phyloP scores from a whole-genome alignment of 495 filamentous ascomycete species.

The Talaromyces liani region DNA sequence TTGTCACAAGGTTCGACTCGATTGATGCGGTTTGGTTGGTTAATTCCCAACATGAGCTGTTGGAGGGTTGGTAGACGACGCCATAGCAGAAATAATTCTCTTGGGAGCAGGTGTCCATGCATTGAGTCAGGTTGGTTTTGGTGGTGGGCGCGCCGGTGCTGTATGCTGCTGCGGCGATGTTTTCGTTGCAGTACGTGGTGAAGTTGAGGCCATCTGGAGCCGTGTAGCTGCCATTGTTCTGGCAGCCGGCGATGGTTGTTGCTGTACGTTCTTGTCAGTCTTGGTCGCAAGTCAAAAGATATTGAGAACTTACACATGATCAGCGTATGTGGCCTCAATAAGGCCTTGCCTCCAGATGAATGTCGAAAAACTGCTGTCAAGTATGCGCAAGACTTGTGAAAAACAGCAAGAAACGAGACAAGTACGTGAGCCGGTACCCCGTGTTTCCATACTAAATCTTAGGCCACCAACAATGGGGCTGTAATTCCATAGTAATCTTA shows the following conservation, averaged over 20 bases:
- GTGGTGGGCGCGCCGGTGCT: not conserved
- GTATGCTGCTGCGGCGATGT: not conserved
- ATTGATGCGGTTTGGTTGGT: not conserved
- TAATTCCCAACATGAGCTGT: conserved; percentile 7
- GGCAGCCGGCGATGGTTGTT: not conserved
- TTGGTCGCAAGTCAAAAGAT: not conserved
- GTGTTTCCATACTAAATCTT: not conserved
- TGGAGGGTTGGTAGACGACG: not conserved
- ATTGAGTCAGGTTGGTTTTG: not conserved
- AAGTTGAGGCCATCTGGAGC: conserved; percentile 7
- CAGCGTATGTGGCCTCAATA: not conserved
- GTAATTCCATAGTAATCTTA: not conserved
- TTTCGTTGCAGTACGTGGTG: conserved; percentile 1
- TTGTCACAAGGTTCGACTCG: not conserved
- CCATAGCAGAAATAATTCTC: not conserved
- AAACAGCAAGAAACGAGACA: not conserved
- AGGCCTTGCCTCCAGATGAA: not conserved
- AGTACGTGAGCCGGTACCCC: not conserved
- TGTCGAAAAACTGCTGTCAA: not conserved
- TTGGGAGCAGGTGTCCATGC: not conserved
- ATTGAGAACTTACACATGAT: not conserved
- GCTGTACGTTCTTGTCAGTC: not conserved
- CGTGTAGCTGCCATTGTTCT: conserved; percentile 2
- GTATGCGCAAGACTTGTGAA: not conserved
- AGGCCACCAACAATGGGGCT: not conserved